A percentile compares a stretch with the other conserved stretches of the same genome.
Evolutionary conservation across 306 rosid genomes (phyloP).

Genomic region (Cicer chorassanicum): DNA sequence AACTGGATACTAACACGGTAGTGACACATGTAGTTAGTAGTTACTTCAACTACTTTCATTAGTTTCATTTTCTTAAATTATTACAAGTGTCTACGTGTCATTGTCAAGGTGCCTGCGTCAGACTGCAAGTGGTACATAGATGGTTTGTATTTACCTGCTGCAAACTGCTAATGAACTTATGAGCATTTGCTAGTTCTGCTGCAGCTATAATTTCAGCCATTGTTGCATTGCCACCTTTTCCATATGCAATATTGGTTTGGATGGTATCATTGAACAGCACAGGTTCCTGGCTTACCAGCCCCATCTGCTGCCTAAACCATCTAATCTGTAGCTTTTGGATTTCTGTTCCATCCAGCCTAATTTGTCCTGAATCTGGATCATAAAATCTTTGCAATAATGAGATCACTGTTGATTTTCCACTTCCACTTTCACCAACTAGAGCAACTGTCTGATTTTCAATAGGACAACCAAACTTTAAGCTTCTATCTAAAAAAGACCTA

Average conservation of each 20-base stretch:
- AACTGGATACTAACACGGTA: not conserved
- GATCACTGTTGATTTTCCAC: slow-evolving; percentile 84
- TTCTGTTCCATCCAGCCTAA: slow-evolving; percentile 68
- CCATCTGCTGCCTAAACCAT: slow-evolving; percentile 84
- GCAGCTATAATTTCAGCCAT: slow-evolving; percentile 74
- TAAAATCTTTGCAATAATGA: slow-evolving; percentile 77
- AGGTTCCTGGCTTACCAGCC: slow-evolving; percentile 85
- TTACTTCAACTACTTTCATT: not conserved
- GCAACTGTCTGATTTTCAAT: slow-evolving; percentile 68
- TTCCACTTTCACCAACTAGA: slow-evolving; percentile 87
- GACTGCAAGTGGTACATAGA: not conserved
- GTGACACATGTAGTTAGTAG: not conserved
- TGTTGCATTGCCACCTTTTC: slow-evolving; percentile 63
- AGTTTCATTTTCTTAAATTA: not conserved
- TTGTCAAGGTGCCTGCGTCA: not conserved
- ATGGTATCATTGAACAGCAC: slow-evolving; percentile 77
- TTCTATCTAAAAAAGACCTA: slow-evolving; percentile 18
- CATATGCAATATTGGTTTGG: slow-evolving; percentile 71
- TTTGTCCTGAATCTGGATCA: slow-evolving; percentile 68
- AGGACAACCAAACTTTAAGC: slow-evolving; percentile 37
- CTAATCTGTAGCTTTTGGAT: slow-evolving; percentile 63
- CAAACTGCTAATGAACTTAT: slow-evolving; percentile 71
- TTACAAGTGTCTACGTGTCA: not conserved
- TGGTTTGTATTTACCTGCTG: slow-evolving; percentile 53
- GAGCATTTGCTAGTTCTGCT: slow-evolving; percentile 75